Base-by-base conservation (phyloP, 2,329 filamentous ascomycete genomes). In the Penicillium fuscoglaucum region DNA sequence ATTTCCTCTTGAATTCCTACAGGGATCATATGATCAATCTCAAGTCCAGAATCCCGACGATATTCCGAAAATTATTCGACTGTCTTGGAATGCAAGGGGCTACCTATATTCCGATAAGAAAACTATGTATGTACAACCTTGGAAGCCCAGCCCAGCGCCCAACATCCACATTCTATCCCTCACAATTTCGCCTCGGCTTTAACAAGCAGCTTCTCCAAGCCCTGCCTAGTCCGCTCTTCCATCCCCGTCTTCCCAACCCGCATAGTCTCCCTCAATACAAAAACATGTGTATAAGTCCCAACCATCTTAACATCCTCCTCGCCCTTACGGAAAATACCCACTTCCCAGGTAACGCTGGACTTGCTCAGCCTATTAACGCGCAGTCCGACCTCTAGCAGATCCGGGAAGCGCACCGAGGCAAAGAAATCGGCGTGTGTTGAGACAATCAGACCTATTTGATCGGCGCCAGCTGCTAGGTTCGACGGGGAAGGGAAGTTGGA, bases 401-500 rank as follows among this genome's bases (percentile, higher is more conserved):
- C 87, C 0, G 93, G 93, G 68, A 93, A 97, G 4, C 88, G 85
- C 43, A 95, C 86, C 0, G 90, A 88, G 0, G 87, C 85, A 70
- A 96, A 90, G 76, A 91, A 97, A 77, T 96, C 88, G 69, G 88
- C 93, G 72, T 92, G 88, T 1, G 90, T 89, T 70, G 92, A 90
- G 1, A 93, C 93, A 49, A 95, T 91, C 28, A 98, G 83, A 24
- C 90, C 91, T 64, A 95, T 90, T 66, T 93, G 87, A 3, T 84
- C 72, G 3, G 89, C 60, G 6, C 58, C 58, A 1, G 35, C 28
- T 39, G 26, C 24, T 6, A 54, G 8, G 4, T 47, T 54, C 13
- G 24, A 43, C 41, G 39, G 54, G 10, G 45, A 50, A 29, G 53
- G n/a, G 4, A 52, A 29, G 26, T 21, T 58, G 28, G 35, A 57